phyloP scores from a whole-genome alignment of 495 filamentous ascomycete species.

The Aspergillus homomorphus region DNA sequence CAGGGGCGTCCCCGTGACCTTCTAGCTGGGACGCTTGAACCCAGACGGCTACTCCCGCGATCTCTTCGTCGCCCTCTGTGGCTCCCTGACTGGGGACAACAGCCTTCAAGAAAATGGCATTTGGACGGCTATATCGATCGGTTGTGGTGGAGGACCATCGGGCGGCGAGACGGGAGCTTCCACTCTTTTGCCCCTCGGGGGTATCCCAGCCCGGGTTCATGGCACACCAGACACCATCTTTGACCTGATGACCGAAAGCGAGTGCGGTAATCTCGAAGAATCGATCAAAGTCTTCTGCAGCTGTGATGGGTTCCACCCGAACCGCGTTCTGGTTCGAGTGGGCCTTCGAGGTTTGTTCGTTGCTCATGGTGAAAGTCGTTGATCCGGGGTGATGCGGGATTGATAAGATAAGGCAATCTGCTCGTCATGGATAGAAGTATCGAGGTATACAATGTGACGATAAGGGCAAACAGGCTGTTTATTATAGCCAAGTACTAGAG shows the following conservation, averaged over 20 bases:
- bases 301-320: conserved; percentile 7
- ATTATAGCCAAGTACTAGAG: no score
- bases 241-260: conserved; percentile 39
- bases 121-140: conserved; percentile 32
- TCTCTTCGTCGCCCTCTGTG: conserved; percentile 12
- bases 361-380: not conserved
- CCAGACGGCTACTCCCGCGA: conserved; percentile 45
- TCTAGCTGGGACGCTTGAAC: conserved; percentile 28
- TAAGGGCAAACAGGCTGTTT: no score
- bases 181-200: conserved; percentile 26
- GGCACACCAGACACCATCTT: conserved; percentile 41
- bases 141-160: conserved; percentile 31
- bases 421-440: no score
- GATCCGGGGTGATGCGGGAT: not conserved
- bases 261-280: conserved; percentile 15
- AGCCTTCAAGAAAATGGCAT: conserved; percentile 44
- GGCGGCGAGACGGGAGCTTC: conserved; percentile 24
- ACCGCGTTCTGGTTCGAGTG: not conserved
- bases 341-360: no score
- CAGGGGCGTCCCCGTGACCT: conserved; percentile 34
- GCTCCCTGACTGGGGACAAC: conserved; percentile 25
- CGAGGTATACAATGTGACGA: no score
- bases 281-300: not conserved
- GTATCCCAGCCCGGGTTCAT: conserved; percentile 46
- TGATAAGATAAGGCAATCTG: not conserved